Conservation (phyloP, 192 early-diverging fungal species). For the Linnemannia exigua region DNA sequence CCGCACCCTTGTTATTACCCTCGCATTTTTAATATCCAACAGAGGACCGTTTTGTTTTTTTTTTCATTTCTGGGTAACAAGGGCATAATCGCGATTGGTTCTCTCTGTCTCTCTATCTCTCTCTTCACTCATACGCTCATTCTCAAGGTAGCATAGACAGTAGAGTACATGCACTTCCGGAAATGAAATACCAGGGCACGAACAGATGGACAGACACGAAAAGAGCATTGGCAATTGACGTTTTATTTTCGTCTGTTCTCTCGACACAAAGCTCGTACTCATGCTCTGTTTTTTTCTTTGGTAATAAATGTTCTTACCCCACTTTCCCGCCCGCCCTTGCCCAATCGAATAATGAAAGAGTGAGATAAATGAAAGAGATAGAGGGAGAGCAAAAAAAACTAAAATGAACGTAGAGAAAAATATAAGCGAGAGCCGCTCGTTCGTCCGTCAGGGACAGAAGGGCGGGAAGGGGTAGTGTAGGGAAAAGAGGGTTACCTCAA, state of each 20-base stretch:
- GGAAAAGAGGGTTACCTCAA: neutral
- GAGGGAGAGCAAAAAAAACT: neutral
- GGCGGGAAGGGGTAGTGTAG: neutral
- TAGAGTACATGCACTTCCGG: neutral
- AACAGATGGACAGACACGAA: neutral
- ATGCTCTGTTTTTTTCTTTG: neutral
- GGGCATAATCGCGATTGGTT: neutral
- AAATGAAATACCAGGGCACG: slow-evolving; percentile 3
- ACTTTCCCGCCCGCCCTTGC: neutral
- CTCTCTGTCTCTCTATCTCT: neutral
- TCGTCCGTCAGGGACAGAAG: neutral
- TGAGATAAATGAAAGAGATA: neutral
- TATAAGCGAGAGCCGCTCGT: neutral
- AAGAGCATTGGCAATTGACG: too few relatives aligned
- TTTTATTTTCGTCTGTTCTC: too few relatives aligned
- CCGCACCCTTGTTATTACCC: neutral
- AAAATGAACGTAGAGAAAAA: neutral
- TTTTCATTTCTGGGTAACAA: neutral
- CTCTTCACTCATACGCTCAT: neutral
- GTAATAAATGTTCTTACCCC: neutral
- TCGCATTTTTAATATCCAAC: neutral
- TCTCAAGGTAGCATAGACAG: too few relatives aligned
- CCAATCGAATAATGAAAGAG: neutral
- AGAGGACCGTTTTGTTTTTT: neutral
- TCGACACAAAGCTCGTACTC: neutral